Base-by-base conservation (phyloP, 768 basidiomycete genomes). In the Mycena pura region DNA sequence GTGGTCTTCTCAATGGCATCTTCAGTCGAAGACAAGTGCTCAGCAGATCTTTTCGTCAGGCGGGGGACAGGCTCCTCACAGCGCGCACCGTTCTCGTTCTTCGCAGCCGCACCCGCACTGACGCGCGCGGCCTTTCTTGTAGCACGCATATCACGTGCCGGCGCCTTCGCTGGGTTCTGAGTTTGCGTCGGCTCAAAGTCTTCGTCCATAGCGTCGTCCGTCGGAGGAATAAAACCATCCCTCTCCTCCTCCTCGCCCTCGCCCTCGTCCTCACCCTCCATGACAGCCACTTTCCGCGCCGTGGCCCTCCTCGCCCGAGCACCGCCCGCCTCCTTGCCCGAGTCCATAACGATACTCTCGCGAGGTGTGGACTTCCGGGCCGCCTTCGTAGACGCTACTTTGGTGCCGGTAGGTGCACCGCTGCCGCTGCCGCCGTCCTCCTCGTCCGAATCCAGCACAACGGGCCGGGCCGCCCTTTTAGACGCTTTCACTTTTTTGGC, bases 301-400 rank as follows among this genome's bases (percentile, higher is more conserved):
- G 32, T 49, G 47, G 40, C 21, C 48, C 36, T 53, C n/a, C n/a
- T n/a, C n/a, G n/a, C n/a, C n/a, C n/a, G n/a, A n/a, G n/a, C n/a
- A 6, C 6, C 34, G 39, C 40, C 62, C 6, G 62, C 57, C 24
- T 70, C 66, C 31, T 68, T 63, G 25, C 60, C 63, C 4, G 58
- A 62, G 31, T 61, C 54, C 27, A 52, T 36, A 22, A 45, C 31
- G 36, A 60, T n/a, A n/a, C n/a, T n/a, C n/a, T n/a, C n/a, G n/a
- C n/a, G n/a, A n/a, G n/a, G n/a, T n/a, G n/a, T n/a, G n/a, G n/a
- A n/a, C n/a, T n/a, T n/a, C n/a, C n/a, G n/a, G n/a, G n/a, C n/a
- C n/a, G n/a, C n/a, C n/a, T n/a, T n/a, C n/a, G n/a, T n/a, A n/a
- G n/a, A n/a, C n/a, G n/a, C n/a, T n/a, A n/a, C n/a, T n/a, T n/a